These are phyloP conservation scores for Trichophyton verrucosum DNA, from an alignment of 2,329 filamentous ascomycete genomes.

Conservation along the genomic window DNA sequence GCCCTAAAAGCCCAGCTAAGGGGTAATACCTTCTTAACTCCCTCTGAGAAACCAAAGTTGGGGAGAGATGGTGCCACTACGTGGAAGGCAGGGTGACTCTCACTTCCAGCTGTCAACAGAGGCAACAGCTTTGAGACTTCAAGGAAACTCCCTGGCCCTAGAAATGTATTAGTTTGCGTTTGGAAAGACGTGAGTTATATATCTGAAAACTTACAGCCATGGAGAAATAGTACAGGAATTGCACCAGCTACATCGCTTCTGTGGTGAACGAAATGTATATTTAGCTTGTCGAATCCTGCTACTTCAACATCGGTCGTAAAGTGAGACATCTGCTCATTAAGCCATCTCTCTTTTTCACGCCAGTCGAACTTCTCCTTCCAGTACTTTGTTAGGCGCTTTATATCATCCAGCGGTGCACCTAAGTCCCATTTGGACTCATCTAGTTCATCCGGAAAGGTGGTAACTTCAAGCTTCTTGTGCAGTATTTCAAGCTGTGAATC, in stretches of 20 bases:
- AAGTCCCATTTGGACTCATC: constrained; percentile 43
- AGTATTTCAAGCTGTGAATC: constrained; percentile 43
- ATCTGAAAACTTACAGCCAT: constrained; percentile 43
- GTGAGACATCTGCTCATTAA: constrained; percentile 49
- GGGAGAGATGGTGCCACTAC: constrained; percentile 44
- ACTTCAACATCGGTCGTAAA: constrained; percentile 43
- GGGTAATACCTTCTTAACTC: constrained; percentile 21
- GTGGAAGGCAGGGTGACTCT: constrained; percentile 37
- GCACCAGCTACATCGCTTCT: constrained; percentile 39
- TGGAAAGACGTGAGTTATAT: constrained; percentile 27
- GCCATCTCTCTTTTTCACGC: constrained; percentile 44
- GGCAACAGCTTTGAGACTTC: constrained; percentile 53
- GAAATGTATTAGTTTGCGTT: constrained; percentile 15
- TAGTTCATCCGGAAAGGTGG: constrained; percentile 47
- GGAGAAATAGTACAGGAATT: constrained; percentile 55
- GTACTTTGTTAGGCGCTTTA: constrained; percentile 46
- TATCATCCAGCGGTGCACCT: constrained; percentile 47
- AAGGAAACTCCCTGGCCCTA: constrained; percentile 54
- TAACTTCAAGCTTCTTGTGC: constrained; percentile 42
- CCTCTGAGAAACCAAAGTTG: constrained; percentile 44
- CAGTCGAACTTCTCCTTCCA: constrained; percentile 51
- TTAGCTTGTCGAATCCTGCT: constrained; percentile 46
- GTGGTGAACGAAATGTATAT: constrained; percentile 55
- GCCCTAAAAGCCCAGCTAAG: not conserved
- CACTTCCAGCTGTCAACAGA: constrained; percentile 27